Conservation (phyloP, 768 basidiomycete species). For the Chlorophyllum brunneum region DNA sequence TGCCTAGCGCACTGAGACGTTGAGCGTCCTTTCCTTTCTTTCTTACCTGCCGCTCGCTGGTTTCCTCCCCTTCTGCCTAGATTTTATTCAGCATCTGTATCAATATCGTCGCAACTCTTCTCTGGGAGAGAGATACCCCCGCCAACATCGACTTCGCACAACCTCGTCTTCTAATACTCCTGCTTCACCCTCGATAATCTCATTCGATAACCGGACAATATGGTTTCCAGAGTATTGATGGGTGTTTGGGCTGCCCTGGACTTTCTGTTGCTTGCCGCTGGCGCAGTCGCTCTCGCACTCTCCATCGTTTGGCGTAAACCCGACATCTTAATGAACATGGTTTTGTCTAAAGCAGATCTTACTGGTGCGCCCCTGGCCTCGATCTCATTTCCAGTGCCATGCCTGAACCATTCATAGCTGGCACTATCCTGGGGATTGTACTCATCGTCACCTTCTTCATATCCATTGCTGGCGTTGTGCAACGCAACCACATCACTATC, state of each 20-base stretch:
- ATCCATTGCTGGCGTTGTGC: conserved; percentile 68
- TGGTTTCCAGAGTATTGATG: conserved; percentile 73
- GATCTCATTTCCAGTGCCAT: not conserved
- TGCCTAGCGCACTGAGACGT: conserved; percentile 56
- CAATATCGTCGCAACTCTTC: conserved; percentile 25
- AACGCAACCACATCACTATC: conserved; percentile 62
- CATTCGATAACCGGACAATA: conserved; percentile 28
- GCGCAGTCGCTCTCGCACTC: conserved; percentile 57
- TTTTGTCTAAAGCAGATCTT: conserved; percentile 54
- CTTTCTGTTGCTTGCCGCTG: conserved; percentile 66
- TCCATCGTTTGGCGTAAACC: conserved; percentile 70
- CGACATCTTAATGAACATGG: conserved; percentile 71
- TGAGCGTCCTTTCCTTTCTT: conserved; percentile 57
- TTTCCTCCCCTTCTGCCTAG: not conserved
- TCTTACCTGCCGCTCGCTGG: conserved; percentile 24
- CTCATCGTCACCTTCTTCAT: conserved; percentile 65
- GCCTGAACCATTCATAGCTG: conserved; percentile 43
- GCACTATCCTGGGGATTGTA: conserved; percentile 61
- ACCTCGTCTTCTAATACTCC: conserved; percentile 8
- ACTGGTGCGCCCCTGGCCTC: conserved; percentile 41
- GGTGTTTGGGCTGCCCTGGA: conserved; percentile 72
- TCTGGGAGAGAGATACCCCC: conserved; percentile 43
- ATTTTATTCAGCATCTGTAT: conserved; percentile 26
- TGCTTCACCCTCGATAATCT: conserved; percentile 10
- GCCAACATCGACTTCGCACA: conserved; percentile 16